phyloP scores from a whole-genome alignment of 1,139 yeast genomes.

The Yamadazyma oceani region DNA sequence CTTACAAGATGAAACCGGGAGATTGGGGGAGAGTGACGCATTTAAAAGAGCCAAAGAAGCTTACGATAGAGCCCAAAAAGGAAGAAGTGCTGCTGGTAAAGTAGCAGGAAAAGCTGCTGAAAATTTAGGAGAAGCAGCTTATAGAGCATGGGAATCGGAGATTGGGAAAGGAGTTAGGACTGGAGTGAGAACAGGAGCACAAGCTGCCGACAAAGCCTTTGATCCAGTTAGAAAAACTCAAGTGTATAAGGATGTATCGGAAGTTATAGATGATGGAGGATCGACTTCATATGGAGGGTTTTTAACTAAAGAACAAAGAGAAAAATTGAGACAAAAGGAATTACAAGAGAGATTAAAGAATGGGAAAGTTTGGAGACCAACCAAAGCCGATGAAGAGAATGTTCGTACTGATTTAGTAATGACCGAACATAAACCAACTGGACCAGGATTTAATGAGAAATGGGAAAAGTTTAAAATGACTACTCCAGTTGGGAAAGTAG shows the following conservation, averaged over 20 bases:
- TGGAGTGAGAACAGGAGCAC: conserved; percentile 79
- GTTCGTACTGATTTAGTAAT: conserved; percentile 57
- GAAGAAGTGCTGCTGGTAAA: conserved; percentile 79
- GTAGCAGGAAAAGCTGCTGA: conserved; percentile 90
- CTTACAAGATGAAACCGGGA: conserved; percentile 93
- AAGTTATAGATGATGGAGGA: conserved; percentile 89
- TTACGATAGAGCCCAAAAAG: conserved; percentile 78
- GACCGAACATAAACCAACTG: conserved; percentile 74
- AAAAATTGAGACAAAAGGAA: conserved; percentile 68
- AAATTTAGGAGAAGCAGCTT: conserved; percentile 86
- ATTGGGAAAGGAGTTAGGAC: conserved; percentile 85
- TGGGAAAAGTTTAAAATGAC: conserved; percentile 70
- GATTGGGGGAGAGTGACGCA: conserved; percentile 91
- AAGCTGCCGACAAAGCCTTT: conserved; percentile 78
- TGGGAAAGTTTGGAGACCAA: conserved; percentile 63
- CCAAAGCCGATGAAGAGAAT: conserved; percentile 83
- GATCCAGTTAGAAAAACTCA: conserved; percentile 94
- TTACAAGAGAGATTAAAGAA: conserved; percentile 44
- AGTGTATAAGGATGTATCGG: conserved; percentile 84
- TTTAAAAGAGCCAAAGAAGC: conserved; percentile 94
- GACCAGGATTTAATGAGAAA: conserved; percentile 68
- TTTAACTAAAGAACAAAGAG: conserved; percentile 81
- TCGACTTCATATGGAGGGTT: conserved; percentile 91
- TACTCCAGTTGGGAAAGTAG: conserved; percentile 66
- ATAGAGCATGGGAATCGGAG: conserved; percentile 95